Conservation (phyloP, 2,329 filamentous ascomycete genomes). For the Pyricularia sp. region DNA sequence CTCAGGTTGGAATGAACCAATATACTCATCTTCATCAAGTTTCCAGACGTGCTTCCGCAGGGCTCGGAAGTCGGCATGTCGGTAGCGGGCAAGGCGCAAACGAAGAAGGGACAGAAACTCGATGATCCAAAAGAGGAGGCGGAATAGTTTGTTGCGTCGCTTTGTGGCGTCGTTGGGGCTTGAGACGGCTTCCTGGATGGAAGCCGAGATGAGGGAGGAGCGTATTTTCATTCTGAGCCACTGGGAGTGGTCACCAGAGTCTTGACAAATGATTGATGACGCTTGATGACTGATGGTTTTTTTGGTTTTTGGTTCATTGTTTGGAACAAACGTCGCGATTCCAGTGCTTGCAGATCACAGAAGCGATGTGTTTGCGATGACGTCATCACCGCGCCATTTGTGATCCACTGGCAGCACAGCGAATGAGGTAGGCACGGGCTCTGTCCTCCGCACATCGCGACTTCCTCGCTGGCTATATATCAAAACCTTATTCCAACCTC, state of each 20-base stretch:
- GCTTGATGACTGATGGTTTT: too few species aligned
- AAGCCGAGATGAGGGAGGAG: slow-evolving; percentile 2
- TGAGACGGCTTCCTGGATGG: background rate
- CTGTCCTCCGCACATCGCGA: too few species aligned
- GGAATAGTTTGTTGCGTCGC: slow-evolving; percentile 22
- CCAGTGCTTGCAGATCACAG: too few species aligned
- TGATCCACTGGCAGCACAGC: too few species aligned
- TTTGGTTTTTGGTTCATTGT: too few species aligned
- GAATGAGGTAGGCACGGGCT: too few species aligned
- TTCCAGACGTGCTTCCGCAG: slow-evolving; percentile 33
- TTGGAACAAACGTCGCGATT: background rate
- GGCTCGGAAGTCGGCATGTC: slow-evolving; percentile 36
- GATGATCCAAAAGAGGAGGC: slow-evolving; percentile 31
- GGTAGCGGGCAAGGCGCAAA: slow-evolving; percentile 35
- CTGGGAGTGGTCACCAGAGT: too few species aligned
- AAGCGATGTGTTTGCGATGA: too few species aligned
- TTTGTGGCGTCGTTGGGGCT: slow-evolving; percentile 4
- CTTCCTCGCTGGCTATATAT: too few species aligned
- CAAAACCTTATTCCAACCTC: too few species aligned
- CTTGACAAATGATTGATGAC: too few species aligned
- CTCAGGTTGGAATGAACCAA: slow-evolving; percentile 25
- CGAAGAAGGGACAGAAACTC: slow-evolving; percentile 44
- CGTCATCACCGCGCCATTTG: too few species aligned
- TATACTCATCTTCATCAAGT: slow-evolving; percentile 28
- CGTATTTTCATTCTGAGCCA: slow-evolving; percentile 1